Percentiles rank a stretch among this genome's conserved stretches.
Evolutionary conservation across 768 basidiomycete species (phyloP).

Genomic region (Trametes maxima): DNA sequence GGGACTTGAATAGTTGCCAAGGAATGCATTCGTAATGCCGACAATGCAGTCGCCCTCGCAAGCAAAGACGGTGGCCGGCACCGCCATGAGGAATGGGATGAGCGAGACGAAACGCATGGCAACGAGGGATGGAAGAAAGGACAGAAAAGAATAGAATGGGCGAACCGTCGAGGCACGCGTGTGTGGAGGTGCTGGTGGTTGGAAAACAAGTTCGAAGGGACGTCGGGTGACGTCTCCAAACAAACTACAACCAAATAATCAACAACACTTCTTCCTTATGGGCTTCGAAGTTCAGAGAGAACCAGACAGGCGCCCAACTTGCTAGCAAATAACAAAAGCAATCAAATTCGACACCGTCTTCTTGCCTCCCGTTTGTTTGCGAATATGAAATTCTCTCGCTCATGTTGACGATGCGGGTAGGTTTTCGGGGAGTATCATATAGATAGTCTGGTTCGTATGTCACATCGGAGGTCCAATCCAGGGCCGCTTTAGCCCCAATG

Average conservation of each 20-base stretch:
- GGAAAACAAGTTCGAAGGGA: background rate
- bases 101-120: constrained; percentile 26
- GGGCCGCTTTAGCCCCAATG: no score
- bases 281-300: background rate
- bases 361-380: no score
- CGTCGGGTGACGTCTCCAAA: background rate
- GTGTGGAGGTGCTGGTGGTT: background rate
- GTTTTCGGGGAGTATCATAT: no score
- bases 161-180: constrained; percentile 13
- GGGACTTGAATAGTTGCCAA: constrained; percentile 50
- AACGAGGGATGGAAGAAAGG: background rate
- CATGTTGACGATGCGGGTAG: no score
- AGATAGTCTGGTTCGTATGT: no score
- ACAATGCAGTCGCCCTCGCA: constrained; percentile 75
- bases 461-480: no score
- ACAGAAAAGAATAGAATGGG: background rate
- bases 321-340: no score
- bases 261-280: background rate
- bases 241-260: constrained; percentile 16
- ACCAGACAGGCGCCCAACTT: background rate
- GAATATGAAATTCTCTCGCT: no score
- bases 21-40: constrained; percentile 57
- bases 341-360: no score
- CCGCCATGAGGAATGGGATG: constrained; percentile 25
- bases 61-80: constrained; percentile 46